These are phyloP conservation scores for Cylindrotheca fusiformis DNA, from an alignment of 108 stramenopile genomes.

Conservation along the genomic window DNA sequence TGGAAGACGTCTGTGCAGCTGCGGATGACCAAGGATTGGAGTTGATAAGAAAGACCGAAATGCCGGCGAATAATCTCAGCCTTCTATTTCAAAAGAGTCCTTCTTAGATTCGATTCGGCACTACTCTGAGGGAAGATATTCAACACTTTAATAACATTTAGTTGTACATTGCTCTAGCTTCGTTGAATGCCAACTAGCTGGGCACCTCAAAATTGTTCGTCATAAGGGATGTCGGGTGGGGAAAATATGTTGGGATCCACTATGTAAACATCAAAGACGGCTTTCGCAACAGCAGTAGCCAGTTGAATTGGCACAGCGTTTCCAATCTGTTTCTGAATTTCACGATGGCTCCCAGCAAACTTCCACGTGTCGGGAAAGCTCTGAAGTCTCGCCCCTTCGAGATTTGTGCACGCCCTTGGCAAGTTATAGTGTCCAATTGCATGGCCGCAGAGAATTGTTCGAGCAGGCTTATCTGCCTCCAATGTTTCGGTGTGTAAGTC, in stretches of 20 bases:
- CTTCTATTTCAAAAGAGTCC: conserved; percentile 59
- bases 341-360: conserved; percentile 34
- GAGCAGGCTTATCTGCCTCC: conserved; percentile 37
- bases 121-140: too few species aligned
- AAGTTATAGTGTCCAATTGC: conserved; percentile 44
- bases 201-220: too few species aligned
- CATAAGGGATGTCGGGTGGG: too few species aligned
- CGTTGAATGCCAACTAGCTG: too few species aligned
- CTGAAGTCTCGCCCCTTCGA: conserved; percentile 48
- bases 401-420: conserved; percentile 25
- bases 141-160: too few species aligned
- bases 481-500: conserved; percentile 7
- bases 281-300: conserved; percentile 38
- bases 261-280: conserved; percentile 1
- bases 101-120: too few species aligned
- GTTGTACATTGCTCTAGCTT: too few species aligned
- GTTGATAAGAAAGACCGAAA: conserved; percentile 56
- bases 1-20: conserved; percentile 62
- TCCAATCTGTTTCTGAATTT: conserved; percentile 46
- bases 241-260: background rate
- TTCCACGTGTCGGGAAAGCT: conserved; percentile 44
- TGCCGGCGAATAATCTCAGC: conserved; percentile 85
- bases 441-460: conserved; percentile 28
- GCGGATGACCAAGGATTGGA: conserved; percentile 55
- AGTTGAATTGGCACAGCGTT: conserved; percentile 58